Percentiles rank a stretch among this genome's conserved stretches.
Evolutionary conservation across 306 rosid genomes (phyloP).

Genomic region (Vigna unguiculata): DNA sequence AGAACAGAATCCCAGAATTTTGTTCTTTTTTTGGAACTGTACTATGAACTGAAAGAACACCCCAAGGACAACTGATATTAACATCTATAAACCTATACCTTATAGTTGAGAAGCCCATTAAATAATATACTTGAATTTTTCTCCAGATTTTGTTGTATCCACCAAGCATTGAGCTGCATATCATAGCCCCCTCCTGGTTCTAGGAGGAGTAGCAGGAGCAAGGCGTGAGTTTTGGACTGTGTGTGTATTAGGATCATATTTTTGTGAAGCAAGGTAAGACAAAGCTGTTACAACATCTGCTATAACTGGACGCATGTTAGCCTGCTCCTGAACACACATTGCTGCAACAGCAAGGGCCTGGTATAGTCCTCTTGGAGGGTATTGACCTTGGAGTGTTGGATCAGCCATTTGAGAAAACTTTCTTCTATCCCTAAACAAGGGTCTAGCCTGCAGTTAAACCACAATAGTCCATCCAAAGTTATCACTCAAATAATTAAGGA

Average conservation of each 20-base stretch:
- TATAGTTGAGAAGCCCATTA: conserved; percentile 33
- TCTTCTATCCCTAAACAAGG: conserved; percentile 77
- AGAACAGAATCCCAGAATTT: conserved; percentile 39
- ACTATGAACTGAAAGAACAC: conserved; percentile 42
- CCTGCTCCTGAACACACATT: conserved; percentile 98
- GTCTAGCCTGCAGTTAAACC: conserved; percentile 74
- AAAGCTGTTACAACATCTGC: conserved; percentile 97
- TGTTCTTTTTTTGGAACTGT: conserved; percentile 21
- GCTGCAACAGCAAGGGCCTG: conserved; percentile 98
- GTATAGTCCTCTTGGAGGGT: conserved; percentile 84
- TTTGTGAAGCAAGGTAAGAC: conserved; percentile 84
- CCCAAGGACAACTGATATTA: conserved; percentile 48
- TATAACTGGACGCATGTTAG: conserved; percentile 86
- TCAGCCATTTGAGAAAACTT: conserved; percentile 93
- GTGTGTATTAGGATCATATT: conserved; percentile 58
- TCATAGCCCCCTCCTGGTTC: conserved; percentile 59
- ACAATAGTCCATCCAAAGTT: conserved; percentile 35
- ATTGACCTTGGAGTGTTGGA: conserved; percentile 88
- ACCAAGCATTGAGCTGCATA: conserved; percentile 50
- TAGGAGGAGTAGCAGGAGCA: conserved; percentile 69
- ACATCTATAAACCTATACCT: conserved; percentile 51
- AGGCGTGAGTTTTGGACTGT: conserved; percentile 62
- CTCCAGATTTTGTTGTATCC: conserved; percentile 41
- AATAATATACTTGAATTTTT: conserved; percentile 31
- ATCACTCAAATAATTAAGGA: conserved; percentile 11